Conservation (phyloP, 208 protist genomes). For the Blastocrithidia nonstop region DNA sequence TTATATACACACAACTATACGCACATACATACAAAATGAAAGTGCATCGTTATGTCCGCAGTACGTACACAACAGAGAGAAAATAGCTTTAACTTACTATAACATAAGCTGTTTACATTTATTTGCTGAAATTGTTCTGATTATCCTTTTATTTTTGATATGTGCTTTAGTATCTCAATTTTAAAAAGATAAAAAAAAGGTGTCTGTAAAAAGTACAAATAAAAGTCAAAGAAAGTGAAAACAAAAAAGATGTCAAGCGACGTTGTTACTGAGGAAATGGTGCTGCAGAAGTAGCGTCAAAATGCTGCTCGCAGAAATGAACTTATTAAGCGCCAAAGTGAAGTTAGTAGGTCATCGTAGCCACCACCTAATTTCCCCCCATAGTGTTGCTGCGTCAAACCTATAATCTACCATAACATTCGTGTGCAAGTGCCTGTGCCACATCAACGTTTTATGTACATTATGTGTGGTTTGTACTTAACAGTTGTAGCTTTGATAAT, state of each 20-base stretch:
- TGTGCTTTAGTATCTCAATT: background rate
- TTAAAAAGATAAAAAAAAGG: too few relatives aligned
- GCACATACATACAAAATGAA: too few relatives aligned
- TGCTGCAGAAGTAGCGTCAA: slow-evolving; percentile 55
- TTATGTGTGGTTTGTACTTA: slow-evolving; percentile 48
- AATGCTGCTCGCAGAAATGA: slow-evolving; percentile 27
- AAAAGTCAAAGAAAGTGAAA: too few relatives aligned
- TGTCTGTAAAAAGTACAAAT: too few relatives aligned
- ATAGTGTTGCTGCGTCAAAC: slow-evolving; percentile 67
- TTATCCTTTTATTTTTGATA: background rate
- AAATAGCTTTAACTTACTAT: too few relatives aligned
- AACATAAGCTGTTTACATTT: too few relatives aligned
- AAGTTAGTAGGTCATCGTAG: slow-evolving; percentile 11
- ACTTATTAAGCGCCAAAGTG: slow-evolving; percentile 15
- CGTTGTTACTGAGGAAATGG: slow-evolving; percentile 67
- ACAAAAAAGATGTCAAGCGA: too few relatives aligned
- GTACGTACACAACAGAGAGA: too few relatives aligned
- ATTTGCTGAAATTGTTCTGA: too few relatives aligned
- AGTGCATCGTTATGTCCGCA: too few relatives aligned
- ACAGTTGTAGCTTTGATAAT: slow-evolving; percentile 44
- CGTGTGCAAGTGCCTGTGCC: slow-evolving; percentile 44
- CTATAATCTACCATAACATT: slow-evolving; percentile 76
- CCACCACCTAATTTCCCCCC: slow-evolving; percentile 74
- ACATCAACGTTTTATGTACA: slow-evolving; percentile 75
- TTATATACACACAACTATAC: too few relatives aligned